Conservation (phyloP, 2,329 filamentous ascomycete genomes). For the Phoma sp. region DNA sequence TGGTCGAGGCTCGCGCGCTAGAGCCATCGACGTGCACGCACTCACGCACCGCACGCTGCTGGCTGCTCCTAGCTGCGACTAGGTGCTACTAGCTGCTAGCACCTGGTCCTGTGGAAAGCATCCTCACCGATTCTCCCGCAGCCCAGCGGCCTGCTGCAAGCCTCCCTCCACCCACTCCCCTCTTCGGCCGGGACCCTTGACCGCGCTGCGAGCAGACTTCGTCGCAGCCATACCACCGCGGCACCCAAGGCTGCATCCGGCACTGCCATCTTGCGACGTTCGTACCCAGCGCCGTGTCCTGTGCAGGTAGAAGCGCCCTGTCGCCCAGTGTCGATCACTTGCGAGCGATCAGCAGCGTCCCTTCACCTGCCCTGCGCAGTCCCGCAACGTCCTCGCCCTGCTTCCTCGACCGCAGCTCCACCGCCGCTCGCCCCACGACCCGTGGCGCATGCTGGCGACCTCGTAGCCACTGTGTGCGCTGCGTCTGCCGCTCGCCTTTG, state of each 20-base stretch:
- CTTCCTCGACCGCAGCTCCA: background rate
- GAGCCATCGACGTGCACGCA: background rate
- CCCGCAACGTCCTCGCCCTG: conserved; percentile 4
- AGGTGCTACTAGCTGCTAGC: background rate
- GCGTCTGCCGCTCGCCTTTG: conserved; percentile 10
- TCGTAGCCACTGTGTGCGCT: conserved; percentile 10
- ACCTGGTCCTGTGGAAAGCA: conserved; percentile 1
- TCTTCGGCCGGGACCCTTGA: background rate
- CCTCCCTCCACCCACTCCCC: background rate
- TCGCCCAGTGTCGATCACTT: conserved; percentile 14
- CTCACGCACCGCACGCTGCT: conserved; percentile 1
- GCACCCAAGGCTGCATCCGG: conserved; percentile 13
- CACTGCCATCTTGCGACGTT: background rate
- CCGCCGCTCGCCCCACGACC: background rate
- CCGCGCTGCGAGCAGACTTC: conserved; percentile 8
- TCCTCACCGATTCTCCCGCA: conserved; percentile 11
- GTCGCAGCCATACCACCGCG: conserved; percentile 1
- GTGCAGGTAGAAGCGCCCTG: conserved; percentile 1
- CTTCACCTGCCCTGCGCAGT: background rate
- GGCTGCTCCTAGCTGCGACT: too few relatives aligned
- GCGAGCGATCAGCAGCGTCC: conserved; percentile 13
- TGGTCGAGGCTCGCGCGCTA: conserved; percentile 10
- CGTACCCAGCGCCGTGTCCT: background rate
- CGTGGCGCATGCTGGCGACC: conserved; percentile 10
- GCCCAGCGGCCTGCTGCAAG: conserved; percentile 10